Evolutionary conservation across 1,284 basidiomycete genomes (phyloP).

Genomic region (Mrakiaceae sp.): DNA sequence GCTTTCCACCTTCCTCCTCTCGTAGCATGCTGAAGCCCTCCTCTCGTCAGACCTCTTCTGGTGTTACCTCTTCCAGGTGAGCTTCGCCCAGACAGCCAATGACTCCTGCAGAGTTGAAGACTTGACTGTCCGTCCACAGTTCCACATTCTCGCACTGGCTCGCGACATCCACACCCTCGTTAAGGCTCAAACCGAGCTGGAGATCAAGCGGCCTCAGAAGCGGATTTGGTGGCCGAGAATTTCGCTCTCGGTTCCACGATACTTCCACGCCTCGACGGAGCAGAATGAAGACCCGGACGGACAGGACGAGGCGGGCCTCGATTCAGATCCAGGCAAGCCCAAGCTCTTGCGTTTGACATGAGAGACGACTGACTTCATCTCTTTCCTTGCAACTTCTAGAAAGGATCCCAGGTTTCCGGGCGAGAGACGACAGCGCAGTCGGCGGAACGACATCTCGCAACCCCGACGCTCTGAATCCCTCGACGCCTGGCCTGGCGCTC

Average conservation of each 20-base stretch:
- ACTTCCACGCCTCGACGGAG: neutral
- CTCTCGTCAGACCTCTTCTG: conserved; percentile 8
- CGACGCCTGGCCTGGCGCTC: neutral
- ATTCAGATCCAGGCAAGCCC: too few relatives aligned
- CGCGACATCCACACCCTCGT: conserved; percentile 1
- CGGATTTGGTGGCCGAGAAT: neutral
- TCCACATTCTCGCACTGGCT: conserved; percentile 5
- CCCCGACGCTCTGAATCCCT: conserved; percentile 10
- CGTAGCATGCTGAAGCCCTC: too few relatives aligned
- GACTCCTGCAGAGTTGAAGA: too few relatives aligned
- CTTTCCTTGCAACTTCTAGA: neutral
- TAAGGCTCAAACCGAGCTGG: conserved; percentile 1
- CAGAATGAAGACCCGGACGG: neutral
- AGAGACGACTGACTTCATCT: neutral
- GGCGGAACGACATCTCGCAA: conserved; percentile 2
- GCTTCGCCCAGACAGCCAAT: too few relatives aligned
- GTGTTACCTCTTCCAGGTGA: conserved; percentile 1
- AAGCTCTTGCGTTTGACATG: too few relatives aligned
- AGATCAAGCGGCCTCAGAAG: conserved; percentile 7
- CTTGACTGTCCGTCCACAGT: neutral
- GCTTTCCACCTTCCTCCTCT: too few relatives aligned
- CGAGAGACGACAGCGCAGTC: conserved; percentile 3
- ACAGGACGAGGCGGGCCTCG: neutral
- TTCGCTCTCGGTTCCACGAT: neutral
- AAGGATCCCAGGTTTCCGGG: conserved; percentile 4